phyloP scores from a whole-genome alignment of 805 yeast genomes.

The Gaillardinia entomophila region DNA sequence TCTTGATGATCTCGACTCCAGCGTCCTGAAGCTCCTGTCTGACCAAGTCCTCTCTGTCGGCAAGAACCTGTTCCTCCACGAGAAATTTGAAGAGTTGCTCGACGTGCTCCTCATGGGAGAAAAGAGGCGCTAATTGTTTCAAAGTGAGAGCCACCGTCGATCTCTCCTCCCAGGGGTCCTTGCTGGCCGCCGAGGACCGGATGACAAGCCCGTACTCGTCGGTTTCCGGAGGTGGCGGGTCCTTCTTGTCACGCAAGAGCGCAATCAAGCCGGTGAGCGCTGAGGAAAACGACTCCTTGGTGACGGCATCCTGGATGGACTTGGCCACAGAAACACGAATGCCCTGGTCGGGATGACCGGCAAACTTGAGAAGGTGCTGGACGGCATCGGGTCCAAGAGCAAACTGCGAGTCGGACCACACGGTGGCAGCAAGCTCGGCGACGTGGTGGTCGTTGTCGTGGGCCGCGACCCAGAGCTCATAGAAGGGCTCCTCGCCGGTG shows the following conservation, averaged over 20 bases:
- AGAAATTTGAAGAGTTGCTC: conserved; percentile 56
- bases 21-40: conserved; percentile 84
- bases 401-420: conserved; percentile 78
- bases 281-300: conserved; percentile 16
- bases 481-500: conserved; percentile 42
- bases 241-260: conserved; percentile 53
- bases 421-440: conserved; percentile 64
- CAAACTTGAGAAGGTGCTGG: conserved; percentile 39
- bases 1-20: conserved; percentile 67
- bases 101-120: conserved; percentile 33
- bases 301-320: conserved; percentile 58
- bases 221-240: conserved; percentile 69
- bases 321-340: conserved; percentile 68
- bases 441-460: conserved; percentile 66
- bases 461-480: conserved; percentile 72
- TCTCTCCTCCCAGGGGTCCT: conserved; percentile 81
- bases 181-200: conserved; percentile 52
- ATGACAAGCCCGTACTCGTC: conserved; percentile 80
- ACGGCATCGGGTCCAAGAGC: conserved; percentile 42
- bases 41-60: conserved; percentile 68
- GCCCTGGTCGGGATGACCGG: conserved; percentile 56
- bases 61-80: conserved; percentile 58
- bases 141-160: conserved; percentile 74
- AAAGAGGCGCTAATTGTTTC: conserved; percentile 49
- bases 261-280: conserved; percentile 44